Conservation (phyloP, 306 rosid genomes). For the Pterocarpus santalinus region DNA sequence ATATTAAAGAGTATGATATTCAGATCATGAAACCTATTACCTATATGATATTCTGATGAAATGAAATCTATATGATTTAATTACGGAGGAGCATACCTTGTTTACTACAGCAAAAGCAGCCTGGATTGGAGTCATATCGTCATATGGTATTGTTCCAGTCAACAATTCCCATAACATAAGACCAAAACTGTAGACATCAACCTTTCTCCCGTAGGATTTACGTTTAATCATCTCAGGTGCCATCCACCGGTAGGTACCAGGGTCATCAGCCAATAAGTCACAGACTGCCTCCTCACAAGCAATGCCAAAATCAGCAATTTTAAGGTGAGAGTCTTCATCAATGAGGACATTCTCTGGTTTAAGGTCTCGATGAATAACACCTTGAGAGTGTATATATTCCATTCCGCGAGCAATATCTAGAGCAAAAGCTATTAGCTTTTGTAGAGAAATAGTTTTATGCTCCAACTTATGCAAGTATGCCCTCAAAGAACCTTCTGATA, state of each 20-base stretch:
- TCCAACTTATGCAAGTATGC: conserved; percentile 82
- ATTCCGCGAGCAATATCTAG: conserved; percentile 90
- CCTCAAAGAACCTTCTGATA: conserved; percentile 89
- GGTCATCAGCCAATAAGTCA: conserved; percentile 84
- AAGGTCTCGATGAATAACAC: conserved; percentile 90
- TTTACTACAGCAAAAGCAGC: conserved; percentile 97
- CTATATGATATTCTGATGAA: background rate
- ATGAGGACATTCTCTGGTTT: conserved; percentile 94
- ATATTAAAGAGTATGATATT: conserved; percentile 21
- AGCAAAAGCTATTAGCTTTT: conserved; percentile 68
- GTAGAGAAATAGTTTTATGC: conserved; percentile 60
- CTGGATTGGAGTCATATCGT: conserved; percentile 94
- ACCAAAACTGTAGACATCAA: conserved; percentile 94
- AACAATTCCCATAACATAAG: conserved; percentile 94
- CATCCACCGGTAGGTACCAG: conserved; percentile 99
- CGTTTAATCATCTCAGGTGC: conserved; percentile 99
- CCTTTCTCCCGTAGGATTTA: conserved; percentile 82
- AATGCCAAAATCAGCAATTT: conserved; percentile 95
- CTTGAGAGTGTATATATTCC: conserved; percentile 92
- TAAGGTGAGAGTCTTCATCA: conserved; percentile 64
- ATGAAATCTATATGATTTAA: conserved; percentile 11
- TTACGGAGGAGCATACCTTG: conserved; percentile 63
- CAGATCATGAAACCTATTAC: background rate
- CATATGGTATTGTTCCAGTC: conserved; percentile 85
- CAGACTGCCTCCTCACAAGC: conserved; percentile 85